A percentile compares a stretch with the other conserved stretches of the same genome.
Conservation (phyloP, 345 rosid species). For the Linum usitatissimum region DNA sequence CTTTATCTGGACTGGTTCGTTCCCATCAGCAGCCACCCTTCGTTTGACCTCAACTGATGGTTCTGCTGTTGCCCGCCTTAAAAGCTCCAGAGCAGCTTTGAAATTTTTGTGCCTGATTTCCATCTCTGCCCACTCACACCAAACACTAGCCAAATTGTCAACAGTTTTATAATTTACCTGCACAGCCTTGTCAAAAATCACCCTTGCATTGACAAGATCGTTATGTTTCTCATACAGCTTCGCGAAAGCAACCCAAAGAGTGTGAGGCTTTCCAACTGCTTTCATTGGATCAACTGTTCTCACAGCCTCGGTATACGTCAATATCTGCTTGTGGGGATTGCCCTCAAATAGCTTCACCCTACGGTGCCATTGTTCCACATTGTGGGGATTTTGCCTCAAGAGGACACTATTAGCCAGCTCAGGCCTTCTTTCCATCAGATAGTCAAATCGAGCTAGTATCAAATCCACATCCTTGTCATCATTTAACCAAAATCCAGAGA, state of each 20-base stretch:
- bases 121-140: slow-evolving; percentile 99
- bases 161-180: slow-evolving; percentile 85
- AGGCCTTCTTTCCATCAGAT: slow-evolving; percentile 73
- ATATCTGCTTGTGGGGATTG: slow-evolving; percentile 77
- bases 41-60: slow-evolving; percentile 94
- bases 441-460: slow-evolving; percentile 71
- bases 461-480: slow-evolving; percentile 80
- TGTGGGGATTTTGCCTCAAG: slow-evolving; percentile 91
- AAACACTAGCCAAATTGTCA: slow-evolving; percentile 83
- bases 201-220: slow-evolving; percentile 76
- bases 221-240: slow-evolving; percentile 78
- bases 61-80: slow-evolving; percentile 94
- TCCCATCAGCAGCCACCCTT: slow-evolving; percentile 89
- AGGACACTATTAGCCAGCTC: slow-evolving; percentile 91
- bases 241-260: slow-evolving; percentile 87
- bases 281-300: slow-evolving; percentile 92
- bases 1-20: slow-evolving; percentile 91
- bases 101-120: slow-evolving; percentile 79
- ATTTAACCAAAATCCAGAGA: slow-evolving; percentile 74
- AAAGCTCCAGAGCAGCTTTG: slow-evolving; percentile 72
- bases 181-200: slow-evolving; percentile 91
- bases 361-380: slow-evolving; percentile 96
- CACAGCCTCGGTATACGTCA: slow-evolving; percentile 92
- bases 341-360: slow-evolving; percentile 88
- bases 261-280: slow-evolving; percentile 96